Evolutionary conservation across 2,329 filamentous ascomycete genomes (phyloP), one percentile per base, ranked within the genome.

Genomic region (Botrytis porri): DNA sequence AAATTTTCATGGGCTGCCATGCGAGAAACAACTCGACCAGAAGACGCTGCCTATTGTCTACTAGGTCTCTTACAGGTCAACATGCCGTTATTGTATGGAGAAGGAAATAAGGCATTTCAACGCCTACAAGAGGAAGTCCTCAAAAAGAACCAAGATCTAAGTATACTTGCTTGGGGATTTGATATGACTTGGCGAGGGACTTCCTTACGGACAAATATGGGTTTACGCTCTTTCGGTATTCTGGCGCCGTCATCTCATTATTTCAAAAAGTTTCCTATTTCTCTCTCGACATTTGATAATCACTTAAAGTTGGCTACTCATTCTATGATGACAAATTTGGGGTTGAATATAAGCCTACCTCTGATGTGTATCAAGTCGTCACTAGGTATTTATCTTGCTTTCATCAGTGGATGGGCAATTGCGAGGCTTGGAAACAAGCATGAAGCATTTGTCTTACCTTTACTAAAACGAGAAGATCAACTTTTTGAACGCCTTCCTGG

Each of bases 141-240:
- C 25, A 72, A 51, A 62, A 69, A 32, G 12, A 54, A 43, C 14
- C 43, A 61, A 25, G 63, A 69, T 41, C 51, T 69, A 5, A 61
- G 63, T n/a, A 57, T 72, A 9, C 67, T 69, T 32, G 71, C 71
- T 29, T 72, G 71, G 71, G 64, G 62, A 16, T 64, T 45, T 45
- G 41, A 43, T 45, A 61, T 57, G 63, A 69, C 29, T n/a, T 22
- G n/a, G 39, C 39, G 41, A 32, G 41, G 45, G 9, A 64, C 18
- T 12, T 64, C n/a, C 18, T 32, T 9, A 12, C n/a, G n/a, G 16
- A 57, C n/a, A 41, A 43, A n/a, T 2, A 18, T 32, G 9, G 39
- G 41, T 18, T 45, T 29, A 64, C n/a, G n/a, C 18, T 64, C n/a
- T n/a, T 22, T 20, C 25, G 39, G 39, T 6, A 45, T 32, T 32